Evolutionary conservation across 805 yeast species (phyloP), one percentile per base, ranked within the genome.

Genomic region (Zygosaccharomyces rouxii): DNA sequence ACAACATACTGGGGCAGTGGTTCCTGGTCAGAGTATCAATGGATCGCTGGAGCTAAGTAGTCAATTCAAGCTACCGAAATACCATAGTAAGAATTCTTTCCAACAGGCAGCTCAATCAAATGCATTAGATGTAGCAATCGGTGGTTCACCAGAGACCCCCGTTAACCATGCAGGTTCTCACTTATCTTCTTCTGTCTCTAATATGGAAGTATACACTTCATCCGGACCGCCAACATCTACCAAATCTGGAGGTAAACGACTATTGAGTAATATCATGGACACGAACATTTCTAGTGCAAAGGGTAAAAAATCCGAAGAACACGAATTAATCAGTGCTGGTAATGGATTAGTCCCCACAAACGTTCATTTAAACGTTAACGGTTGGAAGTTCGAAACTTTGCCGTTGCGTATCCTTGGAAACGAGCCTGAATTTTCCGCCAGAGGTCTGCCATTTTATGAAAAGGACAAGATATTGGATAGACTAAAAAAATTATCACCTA

Each of bases 361-460:
- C 14, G 50, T 50, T 16, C 44, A 50, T 7, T 47, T 64, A 21
- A 63, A 58, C 37, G 54, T 63, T 6, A 55, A 62, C 37, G 68
- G 69, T 18, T 64, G 69, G 69, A 64, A 66, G 49, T 66, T 65
- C 45, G 67, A 59, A 26, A 51, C 54, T 11, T 53, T 55, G n/a
- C 69, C 70, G 4, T 42, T 59, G n/a, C 47, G 51, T 10, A 57
- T 60, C 7, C 43, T 59, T 9, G 53, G 54, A 31, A 48, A 51
- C 5, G 52, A 49, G 1, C 58, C 64, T 4, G 23, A 49, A 7
- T 67, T 56, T 52, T 61, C 74, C 0, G 14, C 31, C 1, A 72
- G 63, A 54, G 81, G 82, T 0, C 57, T 78, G 29, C 79, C 80
- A 0, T 68, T 64, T 33, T 77, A 71, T 53, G 61, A 69, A 23